Base-by-base conservation (phyloP, 2,329 filamentous ascomycete genomes). In the Ceratocystis smalleyi region DNA sequence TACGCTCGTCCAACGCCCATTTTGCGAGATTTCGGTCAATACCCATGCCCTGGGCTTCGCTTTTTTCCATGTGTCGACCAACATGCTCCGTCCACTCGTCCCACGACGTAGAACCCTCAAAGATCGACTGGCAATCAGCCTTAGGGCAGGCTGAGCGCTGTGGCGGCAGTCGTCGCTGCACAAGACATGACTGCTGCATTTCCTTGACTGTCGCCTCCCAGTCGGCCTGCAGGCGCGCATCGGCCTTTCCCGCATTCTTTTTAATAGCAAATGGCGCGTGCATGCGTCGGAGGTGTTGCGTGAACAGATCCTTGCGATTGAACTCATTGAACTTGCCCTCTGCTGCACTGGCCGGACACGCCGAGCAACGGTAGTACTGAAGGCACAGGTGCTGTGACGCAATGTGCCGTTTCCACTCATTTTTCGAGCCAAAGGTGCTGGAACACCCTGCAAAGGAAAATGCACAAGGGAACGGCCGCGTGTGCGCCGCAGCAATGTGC, bases 341-440 rank as follows among this genome's bases (percentile, higher is more conserved):
- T 0, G 75, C 73, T 1, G 76, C 76, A 65, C 75, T 78, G 65
- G 79, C 77, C 0, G 82, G 79, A 66, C 83, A 86, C 1, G 79
- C 76, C 0, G 83, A 85, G 68, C 83, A 86, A 22, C 83, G 79
- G 69, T 86, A 86, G 68, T 81, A 86, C 60, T 81, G 80, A 19
- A 86, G 72, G 68, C 83, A 86, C 24, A 99, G 81, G 74, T 99
- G 94, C 69, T 96, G 90, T 0, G 90, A 95, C 17, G 85, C 82
- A 71, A 96, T 89, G 71, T 99, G 94, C 2, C 92, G 83, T 74
- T 97, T 97, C 92, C 92, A 99, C 73, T 97, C 92, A 71, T 97
- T 96, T 75, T 96, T 97, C 17, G 89, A 92, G 1, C 86, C 85
- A 72, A 97, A 96, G 0, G 85, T 89, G 69, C 89, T 91, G 0